Conservation (phyloP, 768 basidiomycete species). For the Tylopilus subfusipes region DNA sequence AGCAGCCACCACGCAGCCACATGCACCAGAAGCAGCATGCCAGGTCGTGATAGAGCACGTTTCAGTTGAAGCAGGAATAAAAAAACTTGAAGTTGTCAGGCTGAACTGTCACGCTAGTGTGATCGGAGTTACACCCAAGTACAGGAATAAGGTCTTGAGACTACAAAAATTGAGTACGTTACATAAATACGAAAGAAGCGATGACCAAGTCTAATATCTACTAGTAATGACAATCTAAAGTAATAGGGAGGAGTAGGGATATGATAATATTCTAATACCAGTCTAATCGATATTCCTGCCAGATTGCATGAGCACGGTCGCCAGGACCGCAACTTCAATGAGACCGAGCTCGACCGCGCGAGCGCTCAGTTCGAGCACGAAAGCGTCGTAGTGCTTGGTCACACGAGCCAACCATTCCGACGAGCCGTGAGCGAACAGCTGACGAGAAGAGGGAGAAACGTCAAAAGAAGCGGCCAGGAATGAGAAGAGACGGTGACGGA, state of each 20-base stretch:
- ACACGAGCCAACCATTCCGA: slow-evolving; percentile 47
- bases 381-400: slow-evolving; percentile 40
- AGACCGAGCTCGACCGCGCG: slow-evolving; percentile 54
- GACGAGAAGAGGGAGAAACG: neutral
- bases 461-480: neutral
- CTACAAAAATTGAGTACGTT: neutral
- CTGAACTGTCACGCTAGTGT: too few species aligned
- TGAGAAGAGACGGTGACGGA: neutral
- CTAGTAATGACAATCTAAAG: neutral
- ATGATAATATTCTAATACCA: neutral
- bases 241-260: neutral
- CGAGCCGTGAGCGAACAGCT: slow-evolving; percentile 48
- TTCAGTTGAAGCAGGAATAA: too few species aligned
- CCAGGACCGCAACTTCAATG: slow-evolving; percentile 49
- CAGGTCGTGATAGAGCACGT: too few species aligned
- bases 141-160: too few species aligned
- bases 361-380: slow-evolving; percentile 54
- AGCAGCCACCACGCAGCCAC: too few species aligned
- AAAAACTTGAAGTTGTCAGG: too few species aligned
- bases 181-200: neutral
- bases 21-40: neutral
- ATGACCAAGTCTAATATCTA: neutral
- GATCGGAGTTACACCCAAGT: too few species aligned
- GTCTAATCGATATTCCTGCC: slow-evolving; percentile 60
- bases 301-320: slow-evolving; percentile 52